A percentile compares a stretch with the other conserved stretches of the same genome.
phyloP scores from a whole-genome alignment of 495 filamentous ascomycete genomes.

The Penicillium dipodomyicola region DNA sequence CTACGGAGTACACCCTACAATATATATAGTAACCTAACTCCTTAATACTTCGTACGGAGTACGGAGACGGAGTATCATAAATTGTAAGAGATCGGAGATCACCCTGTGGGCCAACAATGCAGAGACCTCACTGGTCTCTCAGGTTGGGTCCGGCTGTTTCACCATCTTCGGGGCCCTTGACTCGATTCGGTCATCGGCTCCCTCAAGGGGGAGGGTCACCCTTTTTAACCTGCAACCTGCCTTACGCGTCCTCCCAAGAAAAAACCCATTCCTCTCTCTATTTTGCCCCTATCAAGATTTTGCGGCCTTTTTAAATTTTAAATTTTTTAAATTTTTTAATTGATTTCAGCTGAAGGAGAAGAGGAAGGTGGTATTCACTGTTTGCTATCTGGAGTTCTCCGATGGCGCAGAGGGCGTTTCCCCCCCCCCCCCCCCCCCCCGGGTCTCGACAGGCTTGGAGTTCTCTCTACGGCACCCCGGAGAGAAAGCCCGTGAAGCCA shows the following conservation, averaged over 20 bases:
- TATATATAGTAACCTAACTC: background rate
- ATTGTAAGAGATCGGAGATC: background rate
- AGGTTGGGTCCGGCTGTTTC: slow-evolving; percentile 29
- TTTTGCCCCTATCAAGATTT: slow-evolving; percentile 11
- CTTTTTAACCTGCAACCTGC: slow-evolving; percentile 28
- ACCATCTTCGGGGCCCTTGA: slow-evolving; percentile 41
- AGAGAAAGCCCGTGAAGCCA: slow-evolving; percentile 6
- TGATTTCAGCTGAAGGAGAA: slow-evolving; percentile 25
- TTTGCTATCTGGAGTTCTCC: background rate
- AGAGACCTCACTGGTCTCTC: slow-evolving; percentile 25
- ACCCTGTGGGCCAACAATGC: slow-evolving; percentile 18
- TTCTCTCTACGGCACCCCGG: background rate
- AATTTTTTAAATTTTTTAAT: background rate
- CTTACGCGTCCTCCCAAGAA: slow-evolving; percentile 38
- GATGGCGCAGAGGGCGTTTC: background rate
- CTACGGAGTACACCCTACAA: background rate
- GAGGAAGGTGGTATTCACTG: slow-evolving; percentile 26
- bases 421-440: no score
- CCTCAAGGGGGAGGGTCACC: slow-evolving; percentile 10
- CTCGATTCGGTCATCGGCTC: slow-evolving; percentile 26
- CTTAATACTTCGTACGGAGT: background rate
- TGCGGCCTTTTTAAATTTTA: slow-evolving; percentile 9
- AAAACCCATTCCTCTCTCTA: slow-evolving; percentile 7
- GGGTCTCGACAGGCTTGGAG: background rate
- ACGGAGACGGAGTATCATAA: background rate